Percentiles rank a stretch among this genome's conserved stretches.
Evolutionary conservation across 345 rosid species (phyloP).

Genomic region (Eucalyptus shirleyi): DNA sequence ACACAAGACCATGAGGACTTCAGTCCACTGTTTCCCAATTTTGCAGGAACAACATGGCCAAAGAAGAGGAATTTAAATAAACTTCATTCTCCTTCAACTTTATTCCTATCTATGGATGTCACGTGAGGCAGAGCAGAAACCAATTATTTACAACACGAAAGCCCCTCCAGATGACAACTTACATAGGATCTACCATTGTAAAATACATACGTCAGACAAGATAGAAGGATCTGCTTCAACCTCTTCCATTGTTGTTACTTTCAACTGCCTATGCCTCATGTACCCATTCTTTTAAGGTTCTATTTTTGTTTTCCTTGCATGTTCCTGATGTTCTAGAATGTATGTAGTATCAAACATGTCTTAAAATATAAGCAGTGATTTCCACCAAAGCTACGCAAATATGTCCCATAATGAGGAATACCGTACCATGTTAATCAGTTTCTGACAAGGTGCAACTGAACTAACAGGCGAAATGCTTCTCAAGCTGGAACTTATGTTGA

Average conservation of each 20-base stretch:
- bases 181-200: neutral
- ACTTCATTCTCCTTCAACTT: neutral
- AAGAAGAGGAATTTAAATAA: neutral
- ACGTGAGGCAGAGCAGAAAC: neutral
- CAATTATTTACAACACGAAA: neutral
- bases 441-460: slow-evolving; percentile 35
- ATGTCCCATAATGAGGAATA: neutral
- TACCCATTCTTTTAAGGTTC: neutral
- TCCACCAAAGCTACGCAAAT: neutral
- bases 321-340: neutral
- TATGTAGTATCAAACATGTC: neutral
- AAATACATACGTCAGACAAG: neutral
- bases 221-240: neutral
- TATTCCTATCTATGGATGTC: neutral
- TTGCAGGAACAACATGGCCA: neutral
- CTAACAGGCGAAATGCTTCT: slow-evolving; percentile 15
- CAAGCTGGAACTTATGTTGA: slow-evolving; percentile 39
- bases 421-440: slow-evolving; percentile 65
- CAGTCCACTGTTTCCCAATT: neutral
- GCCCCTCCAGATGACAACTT: neutral
- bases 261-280: neutral
- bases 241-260: neutral
- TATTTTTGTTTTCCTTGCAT: neutral
- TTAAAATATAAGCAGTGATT: neutral
- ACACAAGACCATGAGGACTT: neutral